Evolutionary conservation across 495 filamentous ascomycete genomes (phyloP), one percentile per base, ranked within the genome.

Genomic region (Penicillium pancosmium): DNA sequence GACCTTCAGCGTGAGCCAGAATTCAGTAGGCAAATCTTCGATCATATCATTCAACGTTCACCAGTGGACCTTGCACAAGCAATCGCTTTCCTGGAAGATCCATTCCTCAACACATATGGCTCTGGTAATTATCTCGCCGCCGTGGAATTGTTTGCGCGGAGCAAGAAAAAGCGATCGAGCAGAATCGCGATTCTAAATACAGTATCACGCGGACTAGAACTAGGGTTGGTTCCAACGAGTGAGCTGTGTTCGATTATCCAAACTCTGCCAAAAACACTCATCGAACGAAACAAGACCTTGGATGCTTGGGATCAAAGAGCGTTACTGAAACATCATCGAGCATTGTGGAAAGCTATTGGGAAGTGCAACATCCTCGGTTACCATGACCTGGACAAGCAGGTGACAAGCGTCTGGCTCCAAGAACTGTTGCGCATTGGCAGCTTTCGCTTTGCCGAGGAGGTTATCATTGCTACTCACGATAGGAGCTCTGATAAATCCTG

Each of bases 71-170:
- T 59, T 35, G 69, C 15, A 10, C 65, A 73, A 56, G 63, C 75
- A 0, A 56, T 75, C n/a, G 52, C 63, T 9, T 82, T 82, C 38
- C 50, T 82, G 25, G 73, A 78, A 44, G 79, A 84, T 50, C 67
- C 67, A 0, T 65, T 65, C 27, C 50, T 82, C 34, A 80, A 80
- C 52, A 69, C 66, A 27, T 64, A 53, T 5, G 73, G 74, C 13
- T 70, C 77, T 12, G 66, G 73, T 1, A 82, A 82, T 57, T 79
- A 75, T 34, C 52, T 64, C 49, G 50, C 60, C 13, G 60, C 69
- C 5, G 59, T 74, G 46, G 50, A 72, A 50, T 33, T 61, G 33
- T 71, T 67, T 27, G 50, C 49, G 18, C 50, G 51, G 50, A 55
- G 31, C 15, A 63, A 58, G 46, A 43, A 47, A 36, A 65, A 58